Evolutionary conservation across 805 yeast genomes (phyloP).

Genomic region (Candida easanensis): DNA sequence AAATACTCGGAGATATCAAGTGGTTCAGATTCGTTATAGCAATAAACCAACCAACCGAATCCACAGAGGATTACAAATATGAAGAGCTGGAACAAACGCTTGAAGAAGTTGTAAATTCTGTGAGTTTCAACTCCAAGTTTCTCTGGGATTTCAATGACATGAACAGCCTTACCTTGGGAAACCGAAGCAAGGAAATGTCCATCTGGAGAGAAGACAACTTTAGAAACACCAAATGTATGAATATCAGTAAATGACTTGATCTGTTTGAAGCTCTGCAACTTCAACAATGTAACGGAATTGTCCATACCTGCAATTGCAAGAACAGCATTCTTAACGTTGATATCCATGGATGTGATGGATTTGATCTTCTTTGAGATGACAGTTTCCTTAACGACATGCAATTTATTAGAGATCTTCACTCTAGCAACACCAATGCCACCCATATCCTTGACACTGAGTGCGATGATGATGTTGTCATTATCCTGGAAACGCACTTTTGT

Average conservation of each 20-base stretch:
- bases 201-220: constrained; percentile 64
- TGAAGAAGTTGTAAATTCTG: constrained; percentile 23
- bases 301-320: constrained; percentile 51
- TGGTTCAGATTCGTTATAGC: constrained; percentile 8
- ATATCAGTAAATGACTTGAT: constrained; percentile 50
- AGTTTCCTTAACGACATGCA: constrained; percentile 18
- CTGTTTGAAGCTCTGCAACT: constrained; percentile 48
- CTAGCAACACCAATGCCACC: constrained; percentile 19
- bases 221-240: constrained; percentile 74
- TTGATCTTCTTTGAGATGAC: constrained; percentile 23
- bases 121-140: constrained; percentile 34
- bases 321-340: constrained; percentile 32
- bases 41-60: constrained; percentile 16
- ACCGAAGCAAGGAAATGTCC: constrained; percentile 69
- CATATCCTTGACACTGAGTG: constrained; percentile 10
- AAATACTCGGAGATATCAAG: constrained; percentile 25
- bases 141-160: constrained; percentile 58
- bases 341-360: constrained; percentile 50
- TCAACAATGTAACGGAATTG: constrained; percentile 47
- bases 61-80: constrained; percentile 10
- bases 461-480: constrained; percentile 20
- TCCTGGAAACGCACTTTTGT: constrained; percentile 36
- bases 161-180: constrained; percentile 72
- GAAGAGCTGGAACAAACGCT: constrained; percentile 18
- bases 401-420: constrained; percentile 17